Evolutionary conservation across 2,329 filamentous ascomycete species (phyloP), one percentile per base, ranked within the genome.

Genomic region (Fusarium nygamai): DNA sequence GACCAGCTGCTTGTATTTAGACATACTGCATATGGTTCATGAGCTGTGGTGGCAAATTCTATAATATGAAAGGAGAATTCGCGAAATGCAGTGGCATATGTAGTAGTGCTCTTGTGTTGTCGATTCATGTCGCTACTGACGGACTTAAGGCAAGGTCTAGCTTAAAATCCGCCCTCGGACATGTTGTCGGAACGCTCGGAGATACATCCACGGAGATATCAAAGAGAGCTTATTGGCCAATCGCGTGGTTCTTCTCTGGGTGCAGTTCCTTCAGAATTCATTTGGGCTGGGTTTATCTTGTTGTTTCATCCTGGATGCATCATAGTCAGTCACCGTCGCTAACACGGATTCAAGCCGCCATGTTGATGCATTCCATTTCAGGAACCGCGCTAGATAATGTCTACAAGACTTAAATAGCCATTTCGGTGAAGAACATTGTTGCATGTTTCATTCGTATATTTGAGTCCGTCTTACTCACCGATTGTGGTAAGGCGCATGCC

Each of bases 1-100:
- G 11, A 61, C 67, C 3, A 71, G 43, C 5, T 66, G 48, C 8
- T 69, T 69, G 14, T 70, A 69, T 4, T 69, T 48, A 0, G 66
- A 69, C 66, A 69, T 69, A 0, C 1, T 36, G 3, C 1, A 12
- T 11, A 7, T 5, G 24, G 5, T 8, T 27, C 0, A 17, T 11
- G 12, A 31, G 8, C 1, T 11, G 2, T 1, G 8, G 20, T 19
- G 0, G 9, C 3, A 0, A 24, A 19, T n/a, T n/a, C n/a, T n/a
- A n/a, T n/a, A n/a, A n/a, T n/a, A n/a, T n/a, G n/a, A n/a, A n/a
- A n/a, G n/a, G n/a, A n/a, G n/a, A n/a, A n/a, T n/a, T n/a, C n/a
- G n/a, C n/a, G n/a, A n/a, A n/a, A n/a, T n/a, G n/a, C n/a, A n/a
- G n/a, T n/a, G n/a, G n/a, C n/a, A n/a, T 46, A 44, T 27, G 19